phyloP scores from a whole-genome alignment of 2,329 filamentous ascomycete genomes.

The Pseudocercospora ulei region DNA sequence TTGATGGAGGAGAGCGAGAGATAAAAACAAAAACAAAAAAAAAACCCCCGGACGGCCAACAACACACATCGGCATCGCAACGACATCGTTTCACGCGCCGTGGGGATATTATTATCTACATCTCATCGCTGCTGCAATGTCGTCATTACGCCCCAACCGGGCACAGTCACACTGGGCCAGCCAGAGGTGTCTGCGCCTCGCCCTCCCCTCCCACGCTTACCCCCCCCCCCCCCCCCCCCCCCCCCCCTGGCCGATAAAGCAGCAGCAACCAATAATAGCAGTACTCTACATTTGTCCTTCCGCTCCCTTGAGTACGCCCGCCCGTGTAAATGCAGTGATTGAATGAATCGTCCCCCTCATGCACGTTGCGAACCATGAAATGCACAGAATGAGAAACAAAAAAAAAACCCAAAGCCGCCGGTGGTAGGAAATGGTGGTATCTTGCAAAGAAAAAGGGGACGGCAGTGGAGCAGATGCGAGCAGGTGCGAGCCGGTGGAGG shows the following conservation, averaged over 20 bases:
- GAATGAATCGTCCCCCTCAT: conserved; percentile 14
- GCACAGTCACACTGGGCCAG: conserved; percentile 12
- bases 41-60: too few relatives aligned
- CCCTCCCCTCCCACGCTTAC: too few relatives aligned
- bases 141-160: conserved; percentile 8
- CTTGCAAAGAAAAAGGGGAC: conserved; percentile 10
- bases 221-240: too few relatives aligned
- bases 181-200: too few relatives aligned
- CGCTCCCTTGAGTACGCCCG: not conserved
- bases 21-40: not conserved
- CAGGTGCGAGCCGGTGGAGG: not conserved
- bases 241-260: conserved; percentile 5
- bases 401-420: conserved; percentile 8
- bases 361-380: conserved; percentile 11
- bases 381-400: conserved; percentile 14
- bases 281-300: conserved; percentile 2
- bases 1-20: not conserved
- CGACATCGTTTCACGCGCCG: conserved; percentile 5
- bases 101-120: conserved; percentile 19
- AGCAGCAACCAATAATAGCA: too few relatives aligned
- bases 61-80: conserved; percentile 18
- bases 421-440: conserved; percentile 14
- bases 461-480: conserved; percentile 9
- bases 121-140: conserved; percentile 14
- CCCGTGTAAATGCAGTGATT: conserved; percentile 12